Evolutionary conservation across 768 basidiomycete species (phyloP), one percentile per base, ranked within the genome.

Genomic region (Candolleomyces aberdarensis): DNA sequence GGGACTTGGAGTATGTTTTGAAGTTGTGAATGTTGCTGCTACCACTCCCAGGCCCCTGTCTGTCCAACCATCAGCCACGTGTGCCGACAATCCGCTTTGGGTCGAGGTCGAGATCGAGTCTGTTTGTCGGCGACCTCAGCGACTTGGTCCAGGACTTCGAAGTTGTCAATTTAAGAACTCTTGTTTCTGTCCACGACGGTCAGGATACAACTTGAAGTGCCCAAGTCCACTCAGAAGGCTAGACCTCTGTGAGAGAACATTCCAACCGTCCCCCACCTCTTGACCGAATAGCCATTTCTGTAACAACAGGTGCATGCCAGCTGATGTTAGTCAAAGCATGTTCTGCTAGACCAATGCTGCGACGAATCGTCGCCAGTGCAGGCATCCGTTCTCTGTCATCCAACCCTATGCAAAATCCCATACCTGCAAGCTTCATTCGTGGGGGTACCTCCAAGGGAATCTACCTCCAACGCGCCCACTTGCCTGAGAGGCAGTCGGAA

Each of bases 391-490:
- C 17, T 56, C 39, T 56, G 51, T 61, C 56, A 5, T 26, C 40
- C 5, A 56, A 61, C 19, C 50, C 19, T 20, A 56, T 31, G n/a
- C 39, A 69, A 39, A 80, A 80, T 62, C 75, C 78, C n/a, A 69
- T 83, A 43, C 78, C 79, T 17, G 81, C 80, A 9, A 74, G 79
- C 0, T 91, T 87, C 67, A 70, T 90, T 17, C 82, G 89, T 17
- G 89, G 89, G 1, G 89, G 89, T 0, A 92, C 90, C 2, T 91
- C 89, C 19, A 91, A 91, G 70, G 91, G 90, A 3, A 80, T 91
- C 49, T 92, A 87, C 68, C 56, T 92, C 15, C 80, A 83, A 56
- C 78, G 77, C 7, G 69, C 72, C 3, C 67, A 80, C 60, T 81
- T 92, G 5, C 88, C 89, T 14, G 59, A 65, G 19, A 75, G 83